Base-by-base conservation (phyloP, 257 asterid genomes). In the Mentha longifolia region DNA sequence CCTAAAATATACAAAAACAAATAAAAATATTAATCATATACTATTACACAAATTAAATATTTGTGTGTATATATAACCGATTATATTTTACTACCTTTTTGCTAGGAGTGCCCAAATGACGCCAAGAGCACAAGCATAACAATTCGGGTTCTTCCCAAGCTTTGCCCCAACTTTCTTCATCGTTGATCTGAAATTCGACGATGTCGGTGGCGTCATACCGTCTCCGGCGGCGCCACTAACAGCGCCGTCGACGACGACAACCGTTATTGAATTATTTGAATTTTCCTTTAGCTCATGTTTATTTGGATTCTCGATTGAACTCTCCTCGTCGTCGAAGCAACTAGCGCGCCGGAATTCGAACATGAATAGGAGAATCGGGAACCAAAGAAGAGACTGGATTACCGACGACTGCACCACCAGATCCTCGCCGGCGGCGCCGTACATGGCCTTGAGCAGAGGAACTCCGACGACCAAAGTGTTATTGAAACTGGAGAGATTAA, bases 401-500 rank as follows among this genome's bases (percentile, higher is more conserved):
- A 85, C 95, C 0, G 85, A 85, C 0, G 92, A 84, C 59, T 90
- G 98, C 15, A 90, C 70, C 20, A 86, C 93, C 11, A 92, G 60
- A 62, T 88, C 79, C 49, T 28, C 75, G n/a, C 95, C 98, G 2
- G 75, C 3, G 4, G 47, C 60, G 7, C 90, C 95, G n/a, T 89
- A 88, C 97, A 90, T 87, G 76, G 98, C 92, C 33, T 56, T 57
- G 59, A 92, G 30, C 5, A 88, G 43, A 0, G 98, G 96, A 7
- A 83, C 95, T 0, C 97, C 98, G 0, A 92, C 87, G 56, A 90
- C 91, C 14, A 90, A 9, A 1, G 92, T 82, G 72, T 88, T 88
- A 64, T 78, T 90, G 16, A 87, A 54, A 35, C 87, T 80, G 2
- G 95, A 79, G 9, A 92, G 49, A 0, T 89, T 76, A 78, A 85